Conservation (phyloP, 2,329 filamentous ascomycete species). For the Cladophialophora exuberans region DNA sequence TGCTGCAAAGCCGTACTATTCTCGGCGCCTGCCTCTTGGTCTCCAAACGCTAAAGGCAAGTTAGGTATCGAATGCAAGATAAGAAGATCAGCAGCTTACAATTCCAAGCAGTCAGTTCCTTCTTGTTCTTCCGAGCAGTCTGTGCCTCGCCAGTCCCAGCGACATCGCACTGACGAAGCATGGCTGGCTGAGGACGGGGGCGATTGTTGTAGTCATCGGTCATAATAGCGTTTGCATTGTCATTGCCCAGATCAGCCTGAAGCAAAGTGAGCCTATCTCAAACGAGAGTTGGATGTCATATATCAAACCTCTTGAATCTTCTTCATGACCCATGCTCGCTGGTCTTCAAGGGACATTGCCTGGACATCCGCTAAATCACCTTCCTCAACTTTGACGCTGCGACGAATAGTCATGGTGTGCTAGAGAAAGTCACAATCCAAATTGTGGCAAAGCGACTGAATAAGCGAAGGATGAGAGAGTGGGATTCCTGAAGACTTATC, state of each 20-base stretch:
- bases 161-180: conserved; percentile 39
- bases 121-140: conserved; percentile 35
- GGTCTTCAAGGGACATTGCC: too few relatives aligned
- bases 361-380: too few relatives aligned
- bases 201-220: conserved; percentile 35
- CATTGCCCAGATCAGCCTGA: conserved; percentile 44
- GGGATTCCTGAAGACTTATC: too few relatives aligned
- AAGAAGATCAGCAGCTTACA: conserved; percentile 36
- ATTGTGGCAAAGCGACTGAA: too few relatives aligned
- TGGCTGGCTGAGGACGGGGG: conserved; percentile 25
- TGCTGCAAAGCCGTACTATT: neutral
- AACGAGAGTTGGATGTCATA: too few relatives aligned
- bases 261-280: conserved; percentile 10
- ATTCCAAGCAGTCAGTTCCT: conserved; percentile 37
- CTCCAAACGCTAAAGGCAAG: conserved; percentile 5
- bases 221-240: conserved; percentile 42
- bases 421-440: too few relatives aligned
- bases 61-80: neutral
- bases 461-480: too few relatives aligned
- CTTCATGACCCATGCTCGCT: too few relatives aligned
- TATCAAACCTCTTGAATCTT: too few relatives aligned
- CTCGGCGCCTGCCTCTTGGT: conserved; percentile 4
- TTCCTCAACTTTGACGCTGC: too few relatives aligned
- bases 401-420: too few relatives aligned
- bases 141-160: conserved; percentile 37